Evolutionary conservation across 1,284 basidiomycete genomes (phyloP), one percentile per base, ranked within the genome.

Genomic region (Nidula niveotomentosa): DNA sequence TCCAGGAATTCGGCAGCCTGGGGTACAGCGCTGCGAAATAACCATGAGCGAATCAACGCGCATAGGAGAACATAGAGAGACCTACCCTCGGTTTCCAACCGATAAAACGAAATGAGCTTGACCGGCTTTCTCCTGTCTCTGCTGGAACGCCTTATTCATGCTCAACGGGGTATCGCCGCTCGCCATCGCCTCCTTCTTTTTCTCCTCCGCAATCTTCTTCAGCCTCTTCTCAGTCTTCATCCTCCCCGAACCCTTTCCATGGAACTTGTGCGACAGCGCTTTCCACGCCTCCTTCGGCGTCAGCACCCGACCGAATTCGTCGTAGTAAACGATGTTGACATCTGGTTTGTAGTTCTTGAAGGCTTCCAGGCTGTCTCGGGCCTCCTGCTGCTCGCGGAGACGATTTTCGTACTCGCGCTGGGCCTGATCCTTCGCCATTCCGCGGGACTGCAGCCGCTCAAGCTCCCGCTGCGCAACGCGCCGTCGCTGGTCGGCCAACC

Each of bases 221-320:
- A 97, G 66, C 59, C 92, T 80, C 72, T 96, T 96, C 78, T 96
- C 94, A 36, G 90, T 94, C 81, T 97, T 97, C 84, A 91, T 92
- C 75, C 89, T 90, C 5, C 95, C 95, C 1, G 88, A 91, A 1
- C 93, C 93, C 72, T 97, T 97, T 37, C 95, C 95, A 63, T 98
- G 95, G 84, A 97, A 97, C 67, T 93, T 92, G 72, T 98, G 95
- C 52, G 90, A 93, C 51, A 97, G 76, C 18, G 91, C 92, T 74
- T 96, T 96, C 94, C 95, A 97, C 10, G 95, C 94, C 74, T 99
- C 97, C 78, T 98, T 98, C 36, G 89, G 87, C 23, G 91, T 93
- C 68, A 98, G 78, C 58, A 80, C 72, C 17, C 95, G 81, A n/a
- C 97, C 97, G 68, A 94, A 93, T 72, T 97, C 95, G 70, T 99